Conservation (phyloP, 2,329 filamentous ascomycete species). For the Clonostachys rhizophaga region DNA sequence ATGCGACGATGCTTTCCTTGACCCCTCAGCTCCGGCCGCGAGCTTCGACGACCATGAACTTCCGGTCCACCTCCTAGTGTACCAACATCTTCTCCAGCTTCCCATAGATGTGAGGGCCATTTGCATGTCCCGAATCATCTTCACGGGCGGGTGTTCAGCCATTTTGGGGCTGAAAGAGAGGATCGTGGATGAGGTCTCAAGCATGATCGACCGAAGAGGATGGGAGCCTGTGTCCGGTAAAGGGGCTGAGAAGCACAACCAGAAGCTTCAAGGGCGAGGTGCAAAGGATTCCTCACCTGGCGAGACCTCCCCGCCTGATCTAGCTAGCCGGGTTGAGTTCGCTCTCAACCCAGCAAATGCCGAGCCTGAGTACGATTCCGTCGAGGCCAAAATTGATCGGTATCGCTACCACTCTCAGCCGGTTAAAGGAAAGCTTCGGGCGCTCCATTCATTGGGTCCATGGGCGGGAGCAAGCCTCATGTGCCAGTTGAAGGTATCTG, state of each 20-base stretch:
- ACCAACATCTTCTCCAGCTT: slow-evolving; percentile 68
- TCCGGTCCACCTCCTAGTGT: slow-evolving; percentile 71
- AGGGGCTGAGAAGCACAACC: slow-evolving; percentile 44
- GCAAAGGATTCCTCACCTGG: slow-evolving; percentile 3
- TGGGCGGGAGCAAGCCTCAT: slow-evolving; percentile 73
- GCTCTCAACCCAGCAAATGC: slow-evolving; percentile 8
- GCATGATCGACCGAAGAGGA: slow-evolving; percentile 61
- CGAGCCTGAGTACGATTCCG: slow-evolving; percentile 14
- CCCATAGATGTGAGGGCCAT: slow-evolving; percentile 77
- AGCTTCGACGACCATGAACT: slow-evolving; percentile 85
- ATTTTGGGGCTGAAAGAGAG: slow-evolving; percentile 77
- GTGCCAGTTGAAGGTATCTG: slow-evolving; percentile 62
- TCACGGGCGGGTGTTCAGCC: slow-evolving; percentile 75
- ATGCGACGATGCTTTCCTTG: slow-evolving; percentile 73
- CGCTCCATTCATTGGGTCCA: slow-evolving; percentile 64
- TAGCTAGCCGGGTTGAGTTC: slow-evolving; percentile 6
- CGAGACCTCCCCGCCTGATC: not conserved
- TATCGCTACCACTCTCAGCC: slow-evolving; percentile 27
- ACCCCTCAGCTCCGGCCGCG: slow-evolving; percentile 36
- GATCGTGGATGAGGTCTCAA: slow-evolving; percentile 69
- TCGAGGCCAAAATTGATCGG: slow-evolving; percentile 28
- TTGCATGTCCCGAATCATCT: slow-evolving; percentile 85
- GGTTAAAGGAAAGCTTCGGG: slow-evolving; percentile 57
- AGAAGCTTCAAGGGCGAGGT: slow-evolving; percentile 29
- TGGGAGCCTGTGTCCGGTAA: slow-evolving; percentile 77